phyloP scores from a whole-genome alignment of 1,284 basidiomycete species.

The Apiotrichum siamense region DNA sequence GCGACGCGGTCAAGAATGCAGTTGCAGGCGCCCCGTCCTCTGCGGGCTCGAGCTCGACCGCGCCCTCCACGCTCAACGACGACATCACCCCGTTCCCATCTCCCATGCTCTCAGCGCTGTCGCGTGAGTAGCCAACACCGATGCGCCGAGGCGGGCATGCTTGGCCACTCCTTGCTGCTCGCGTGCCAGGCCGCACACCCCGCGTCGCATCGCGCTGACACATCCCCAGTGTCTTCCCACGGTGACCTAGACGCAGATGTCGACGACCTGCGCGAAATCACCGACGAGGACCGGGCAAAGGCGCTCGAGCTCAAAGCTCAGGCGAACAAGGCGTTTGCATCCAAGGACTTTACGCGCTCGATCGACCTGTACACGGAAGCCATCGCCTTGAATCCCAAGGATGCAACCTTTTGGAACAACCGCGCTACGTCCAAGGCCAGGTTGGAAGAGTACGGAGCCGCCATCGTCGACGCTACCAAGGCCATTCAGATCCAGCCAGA shows the following conservation, averaged over 20 bases:
- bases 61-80: slow-evolving; percentile 24
- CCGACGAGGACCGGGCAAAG: slow-evolving; percentile 62
- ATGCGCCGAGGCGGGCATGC: not conserved
- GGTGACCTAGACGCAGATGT: slow-evolving; percentile 42
- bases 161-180: not conserved
- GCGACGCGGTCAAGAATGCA: slow-evolving; percentile 2
- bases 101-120: slow-evolving; percentile 31
- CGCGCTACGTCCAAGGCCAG: slow-evolving; percentile 51
- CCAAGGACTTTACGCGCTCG: slow-evolving; percentile 58
- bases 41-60: slow-evolving; percentile 8
- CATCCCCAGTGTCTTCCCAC: slow-evolving; percentile 36
- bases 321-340: slow-evolving; percentile 78
- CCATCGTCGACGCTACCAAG: slow-evolving; percentile 52
- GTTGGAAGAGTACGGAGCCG: slow-evolving; percentile 50
- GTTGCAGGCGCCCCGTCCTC: slow-evolving; percentile 6
- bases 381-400: slow-evolving; percentile 66
- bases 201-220: not conserved
- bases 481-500: slow-evolving; percentile 84
- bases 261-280: slow-evolving; percentile 49
- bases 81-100: slow-evolving; percentile 45
- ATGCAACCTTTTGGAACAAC: slow-evolving; percentile 48
- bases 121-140: not conserved
- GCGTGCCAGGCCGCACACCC: too few relatives aligned
- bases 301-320: slow-evolving; percentile 68
- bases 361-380: slow-evolving; percentile 70